phyloP scores from a whole-genome alignment of 1,284 basidiomycete genomes.

The Moesziomyces sp. region DNA sequence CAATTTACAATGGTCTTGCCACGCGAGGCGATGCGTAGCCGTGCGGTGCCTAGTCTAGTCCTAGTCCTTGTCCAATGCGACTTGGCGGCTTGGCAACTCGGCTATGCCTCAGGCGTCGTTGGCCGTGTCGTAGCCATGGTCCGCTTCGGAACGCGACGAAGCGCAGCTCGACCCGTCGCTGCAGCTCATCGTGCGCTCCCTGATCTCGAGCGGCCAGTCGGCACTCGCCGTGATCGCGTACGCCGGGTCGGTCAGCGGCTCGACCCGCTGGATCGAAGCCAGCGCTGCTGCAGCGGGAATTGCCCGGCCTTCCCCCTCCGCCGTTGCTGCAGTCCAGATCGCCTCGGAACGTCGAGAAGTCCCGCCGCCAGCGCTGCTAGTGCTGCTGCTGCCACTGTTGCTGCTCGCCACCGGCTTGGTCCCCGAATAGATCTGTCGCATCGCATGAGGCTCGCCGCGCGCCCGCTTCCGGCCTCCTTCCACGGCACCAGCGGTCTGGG shows the following conservation, averaged over 20 bases:
- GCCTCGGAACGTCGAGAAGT: background rate
- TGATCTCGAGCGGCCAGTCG: background rate
- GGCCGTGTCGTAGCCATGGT: background rate
- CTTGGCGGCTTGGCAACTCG: background rate
- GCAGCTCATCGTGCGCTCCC: background rate
- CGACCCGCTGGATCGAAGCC: constrained; percentile 15
- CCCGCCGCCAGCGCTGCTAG: background rate
- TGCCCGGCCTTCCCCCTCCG: background rate
- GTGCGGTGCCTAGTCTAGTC: too few relatives aligned
- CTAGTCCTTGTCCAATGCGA: too few relatives aligned
- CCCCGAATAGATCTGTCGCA: constrained; percentile 4
- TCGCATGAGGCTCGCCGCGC: background rate
- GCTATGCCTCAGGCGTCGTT: background rate
- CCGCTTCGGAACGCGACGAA: background rate
- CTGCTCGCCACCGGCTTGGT: constrained; percentile 3
- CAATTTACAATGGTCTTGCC: too few relatives aligned
- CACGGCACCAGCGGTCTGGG: background rate
- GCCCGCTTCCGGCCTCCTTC: background rate
- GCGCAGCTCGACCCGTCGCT: background rate
- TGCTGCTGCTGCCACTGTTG: background rate
- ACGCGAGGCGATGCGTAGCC: background rate
- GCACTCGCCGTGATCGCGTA: background rate
- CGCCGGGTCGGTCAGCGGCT: constrained; percentile 6
- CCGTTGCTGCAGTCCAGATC: background rate
- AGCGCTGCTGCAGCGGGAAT: constrained; percentile 10